Percentiles rank a stretch among this genome's conserved stretches.
Evolutionary conservation across 495 filamentous ascomycete species (phyloP).

Genomic region (Penicillium flavigenum): DNA sequence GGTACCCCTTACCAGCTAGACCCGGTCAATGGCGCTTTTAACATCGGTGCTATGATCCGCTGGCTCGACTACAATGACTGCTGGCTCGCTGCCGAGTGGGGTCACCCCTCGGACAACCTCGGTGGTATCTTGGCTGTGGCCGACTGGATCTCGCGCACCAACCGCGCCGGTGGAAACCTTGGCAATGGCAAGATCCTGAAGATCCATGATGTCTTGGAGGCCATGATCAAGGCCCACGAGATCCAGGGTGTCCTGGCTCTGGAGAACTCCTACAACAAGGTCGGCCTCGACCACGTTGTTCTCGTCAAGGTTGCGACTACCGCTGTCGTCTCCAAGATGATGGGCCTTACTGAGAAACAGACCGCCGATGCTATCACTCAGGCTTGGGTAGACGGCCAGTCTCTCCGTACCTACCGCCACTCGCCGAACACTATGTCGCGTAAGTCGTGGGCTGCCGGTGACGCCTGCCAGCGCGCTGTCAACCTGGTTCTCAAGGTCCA

Average conservation of each 20-base stretch:
- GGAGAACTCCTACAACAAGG: constrained; percentile 98
- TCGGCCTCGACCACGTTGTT: constrained; percentile 95
- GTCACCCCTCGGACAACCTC: constrained; percentile 95
- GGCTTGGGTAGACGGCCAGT: constrained; percentile 96
- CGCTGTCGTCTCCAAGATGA: constrained; percentile 90
- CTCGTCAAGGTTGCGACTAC: constrained; percentile 96
- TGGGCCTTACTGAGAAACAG: constrained; percentile 84
- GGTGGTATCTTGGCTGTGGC: constrained; percentile 94
- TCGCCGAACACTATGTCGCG: constrained; percentile 98
- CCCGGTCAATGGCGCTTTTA: constrained; percentile 94
- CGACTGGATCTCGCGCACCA: constrained; percentile 96
- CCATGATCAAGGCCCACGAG: constrained; percentile 99
- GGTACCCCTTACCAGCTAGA: constrained; percentile 94
- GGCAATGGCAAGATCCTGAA: constrained; percentile 84
- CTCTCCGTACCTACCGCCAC: constrained; percentile 93
- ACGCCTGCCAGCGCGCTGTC: constrained; percentile 94
- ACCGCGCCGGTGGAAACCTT: constrained; percentile 84
- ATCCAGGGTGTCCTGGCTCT: constrained; percentile 96
- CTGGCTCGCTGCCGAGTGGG: constrained; percentile 99
- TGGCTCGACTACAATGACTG: constrained; percentile 99
- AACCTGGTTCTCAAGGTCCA: constrained; percentile 93
- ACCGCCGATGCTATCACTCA: constrained; percentile 94
- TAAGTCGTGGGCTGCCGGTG: constrained; percentile 98
- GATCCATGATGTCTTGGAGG: constrained; percentile 88
- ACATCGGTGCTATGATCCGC: constrained; percentile 96